A percentile compares a stretch with the other conserved stretches of the same genome.
phyloP scores from a whole-genome alignment of 352 stramenopile species.

The Pythium periplocum region DNA sequence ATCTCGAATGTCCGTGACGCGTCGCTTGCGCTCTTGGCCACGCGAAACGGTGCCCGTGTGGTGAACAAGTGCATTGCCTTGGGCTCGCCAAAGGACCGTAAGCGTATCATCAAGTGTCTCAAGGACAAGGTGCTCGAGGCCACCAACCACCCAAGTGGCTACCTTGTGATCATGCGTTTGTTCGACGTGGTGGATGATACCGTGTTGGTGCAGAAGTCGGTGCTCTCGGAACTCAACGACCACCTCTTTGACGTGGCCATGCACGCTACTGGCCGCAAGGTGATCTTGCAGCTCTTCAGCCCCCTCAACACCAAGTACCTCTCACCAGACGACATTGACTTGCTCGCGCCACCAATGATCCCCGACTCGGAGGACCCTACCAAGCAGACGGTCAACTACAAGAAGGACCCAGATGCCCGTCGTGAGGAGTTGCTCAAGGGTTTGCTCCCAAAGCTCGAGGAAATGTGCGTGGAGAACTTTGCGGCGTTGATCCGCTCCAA shows the following conservation, averaged over 20 bases:
- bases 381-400: conserved; percentile 78
- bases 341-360: conserved; percentile 72
- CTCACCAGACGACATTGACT: conserved; percentile 63
- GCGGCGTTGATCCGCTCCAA: conserved; percentile 71
- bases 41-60: conserved; percentile 81
- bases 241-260: conserved; percentile 63
- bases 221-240: conserved; percentile 79
- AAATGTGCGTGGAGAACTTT: conserved; percentile 62
- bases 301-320: conserved; percentile 84
- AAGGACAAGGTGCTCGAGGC: conserved; percentile 89
- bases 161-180: conserved; percentile 86
- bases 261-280: conserved; percentile 71
- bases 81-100: conserved; percentile 85
- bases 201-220: conserved; percentile 86
- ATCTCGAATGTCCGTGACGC: conserved; percentile 83
- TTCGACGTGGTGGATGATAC: conserved; percentile 89
- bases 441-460: conserved; percentile 74
- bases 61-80: conserved; percentile 84
- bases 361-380: conserved; percentile 54
- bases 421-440: conserved; percentile 74
- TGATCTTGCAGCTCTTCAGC: conserved; percentile 74
- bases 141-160: conserved; percentile 87
- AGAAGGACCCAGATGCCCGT: conserved; percentile 77
- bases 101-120: conserved; percentile 88
- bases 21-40: conserved; percentile 80